A percentile compares a stretch with the other conserved stretches of the same genome.
These are phyloP conservation scores for Cladosporium cucumerinum DNA, from an alignment of 2,329 filamentous ascomycete species.

Conservation along the genomic window DNA sequence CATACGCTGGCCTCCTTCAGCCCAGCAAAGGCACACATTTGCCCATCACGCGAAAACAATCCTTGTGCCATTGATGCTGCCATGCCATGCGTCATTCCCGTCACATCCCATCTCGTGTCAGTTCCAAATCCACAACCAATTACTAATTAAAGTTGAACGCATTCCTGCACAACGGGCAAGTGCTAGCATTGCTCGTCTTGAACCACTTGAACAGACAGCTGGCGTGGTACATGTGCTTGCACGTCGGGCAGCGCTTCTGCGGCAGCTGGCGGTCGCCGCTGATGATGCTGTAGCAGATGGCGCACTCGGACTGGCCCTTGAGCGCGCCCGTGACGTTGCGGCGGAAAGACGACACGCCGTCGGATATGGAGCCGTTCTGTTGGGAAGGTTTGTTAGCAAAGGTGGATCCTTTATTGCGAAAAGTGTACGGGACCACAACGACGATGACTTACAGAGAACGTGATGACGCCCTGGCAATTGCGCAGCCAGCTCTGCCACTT, in stretches of 20 bases:
- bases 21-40: background rate
- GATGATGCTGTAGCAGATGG: conserved; percentile 95
- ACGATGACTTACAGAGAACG: conserved; percentile 63
- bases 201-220: conserved; percentile 96
- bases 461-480: conserved; percentile 86
- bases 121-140: background rate
- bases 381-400: conserved; percentile 12
- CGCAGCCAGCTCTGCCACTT: conserved; percentile 92
- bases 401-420: background rate
- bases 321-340: conserved; percentile 83
- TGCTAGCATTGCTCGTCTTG: conserved; percentile 84
- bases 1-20: background rate
- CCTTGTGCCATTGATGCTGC: background rate
- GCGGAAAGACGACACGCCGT: conserved; percentile 80
- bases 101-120: background rate
- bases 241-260: conserved; percentile 86
- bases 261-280: conserved; percentile 84
- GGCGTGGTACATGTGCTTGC: conserved; percentile 89
- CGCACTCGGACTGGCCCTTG: conserved; percentile 91
- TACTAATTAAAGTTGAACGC: conserved; percentile 64
- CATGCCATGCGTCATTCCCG: background rate
- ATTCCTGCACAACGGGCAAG: conserved; percentile 89
- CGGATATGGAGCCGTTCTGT: conserved; percentile 77
- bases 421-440: background rate
- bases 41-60: background rate